A percentile compares a stretch with the other conserved stretches of the same genome.
Conservation (phyloP, 169 alveolate genomes). For the Plasmodium gaboni region DNA sequence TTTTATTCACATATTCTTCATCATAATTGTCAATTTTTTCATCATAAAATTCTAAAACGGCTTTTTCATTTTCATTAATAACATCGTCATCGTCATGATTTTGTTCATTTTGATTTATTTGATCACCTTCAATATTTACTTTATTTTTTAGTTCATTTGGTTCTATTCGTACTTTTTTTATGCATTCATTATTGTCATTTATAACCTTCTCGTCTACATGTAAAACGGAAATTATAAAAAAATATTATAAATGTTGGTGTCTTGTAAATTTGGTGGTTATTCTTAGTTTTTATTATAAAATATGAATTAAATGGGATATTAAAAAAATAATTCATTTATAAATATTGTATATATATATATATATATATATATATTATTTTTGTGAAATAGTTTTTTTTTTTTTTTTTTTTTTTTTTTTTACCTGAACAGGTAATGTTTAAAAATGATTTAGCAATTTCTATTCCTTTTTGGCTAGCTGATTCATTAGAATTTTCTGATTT, state of each 20-base stretch:
- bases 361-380: too few relatives aligned
- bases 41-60: constrained; percentile 70
- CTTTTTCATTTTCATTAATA: constrained; percentile 62
- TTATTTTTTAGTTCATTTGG: not conserved
- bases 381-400: not conserved
- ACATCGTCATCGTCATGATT: constrained; percentile 34
- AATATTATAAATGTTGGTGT: too few relatives aligned
- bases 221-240: too few relatives aligned
- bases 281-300: too few relatives aligned
- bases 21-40: constrained; percentile 66
- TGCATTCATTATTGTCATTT: not conserved
- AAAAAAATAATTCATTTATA: too few relatives aligned
- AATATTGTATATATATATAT: too few relatives aligned
- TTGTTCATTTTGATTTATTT: constrained; percentile 6
- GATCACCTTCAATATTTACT: not conserved
- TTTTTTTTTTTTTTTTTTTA: constrained; percentile 17
- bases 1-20: constrained; percentile 74
- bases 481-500: constrained; percentile 40
- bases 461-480: constrained; percentile 43
- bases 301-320: too few relatives aligned
- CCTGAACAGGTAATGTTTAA: constrained; percentile 60
- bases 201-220: too few relatives aligned
- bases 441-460: constrained; percentile 72
- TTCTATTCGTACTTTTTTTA: not conserved
- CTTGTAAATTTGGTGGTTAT: too few relatives aligned